Percentiles rank a stretch among this genome's conserved stretches.
Conservation (phyloP, 176 grass and related monocot species). For the Oropetium thomaeum region DNA sequence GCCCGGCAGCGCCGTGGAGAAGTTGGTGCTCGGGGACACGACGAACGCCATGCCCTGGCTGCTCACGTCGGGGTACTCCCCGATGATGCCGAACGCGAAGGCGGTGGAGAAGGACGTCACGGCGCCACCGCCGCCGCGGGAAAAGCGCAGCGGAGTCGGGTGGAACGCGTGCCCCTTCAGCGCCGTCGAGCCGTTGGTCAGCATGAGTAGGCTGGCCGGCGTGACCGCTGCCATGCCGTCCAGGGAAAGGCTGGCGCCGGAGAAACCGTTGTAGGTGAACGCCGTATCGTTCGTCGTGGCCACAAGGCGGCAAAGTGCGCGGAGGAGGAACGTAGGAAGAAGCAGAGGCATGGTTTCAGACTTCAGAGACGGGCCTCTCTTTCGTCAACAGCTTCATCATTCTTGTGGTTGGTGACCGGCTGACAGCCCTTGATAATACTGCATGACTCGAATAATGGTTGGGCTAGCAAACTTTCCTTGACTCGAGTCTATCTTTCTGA, state of each 20-base stretch:
- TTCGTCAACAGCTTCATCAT: not conserved
- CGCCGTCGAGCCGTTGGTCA: slow-evolving; percentile 33
- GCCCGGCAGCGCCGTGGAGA: slow-evolving; percentile 18
- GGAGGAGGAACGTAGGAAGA: not conserved
- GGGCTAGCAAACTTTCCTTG: not conserved
- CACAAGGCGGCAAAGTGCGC: not conserved
- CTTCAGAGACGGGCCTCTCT: not conserved
- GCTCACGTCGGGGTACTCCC: slow-evolving; percentile 19
- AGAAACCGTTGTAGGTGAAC: slow-evolving; percentile 55
- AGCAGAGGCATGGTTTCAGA: slow-evolving; percentile 26
- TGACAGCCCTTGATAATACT: not conserved
- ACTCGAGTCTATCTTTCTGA: not conserved
- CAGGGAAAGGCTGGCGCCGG: slow-evolving; percentile 27
- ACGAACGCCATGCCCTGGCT: slow-evolving; percentile 46
- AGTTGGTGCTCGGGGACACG: slow-evolving; percentile 23
- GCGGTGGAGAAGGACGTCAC: slow-evolving; percentile 49
- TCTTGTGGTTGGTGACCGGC: not conserved
- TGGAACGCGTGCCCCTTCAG: slow-evolving; percentile 48
- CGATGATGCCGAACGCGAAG: slow-evolving; percentile 54
- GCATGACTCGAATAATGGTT: not conserved
- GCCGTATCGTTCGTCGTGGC: slow-evolving; percentile 7
- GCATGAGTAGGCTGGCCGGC: slow-evolving; percentile 36
- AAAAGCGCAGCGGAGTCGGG: slow-evolving; percentile 20
- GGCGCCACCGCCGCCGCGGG: not conserved
- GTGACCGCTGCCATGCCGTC: slow-evolving; percentile 31